Conservation (phyloP, 2,329 filamentous ascomycete species). For the Shiraia bambusicola region DNA sequence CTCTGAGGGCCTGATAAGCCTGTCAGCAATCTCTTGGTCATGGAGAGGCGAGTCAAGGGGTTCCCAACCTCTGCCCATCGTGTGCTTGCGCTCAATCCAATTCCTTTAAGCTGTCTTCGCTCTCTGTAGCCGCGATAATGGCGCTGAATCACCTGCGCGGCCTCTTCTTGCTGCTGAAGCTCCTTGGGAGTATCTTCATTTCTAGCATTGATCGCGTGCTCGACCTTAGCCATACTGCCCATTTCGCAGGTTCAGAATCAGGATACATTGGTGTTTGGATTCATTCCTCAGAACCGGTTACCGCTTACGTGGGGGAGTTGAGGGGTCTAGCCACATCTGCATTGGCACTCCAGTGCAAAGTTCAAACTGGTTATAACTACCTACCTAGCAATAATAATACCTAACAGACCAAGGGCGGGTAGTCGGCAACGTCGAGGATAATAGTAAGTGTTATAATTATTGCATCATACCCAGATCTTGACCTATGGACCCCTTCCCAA, state of each 20-base stretch:
- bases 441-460: too few relatives aligned
- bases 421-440: too few relatives aligned
- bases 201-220: slow-evolving; percentile 6
- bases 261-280: too few relatives aligned
- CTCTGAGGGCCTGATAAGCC: slow-evolving; percentile 51
- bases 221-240: slow-evolving; percentile 12
- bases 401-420: too few relatives aligned
- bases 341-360: too few relatives aligned
- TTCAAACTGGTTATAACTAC: too few relatives aligned
- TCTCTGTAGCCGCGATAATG: slow-evolving; percentile 77
- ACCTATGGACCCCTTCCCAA: too few relatives aligned
- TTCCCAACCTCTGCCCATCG: slow-evolving; percentile 68
- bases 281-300: too few relatives aligned
- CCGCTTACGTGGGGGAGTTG: too few relatives aligned
- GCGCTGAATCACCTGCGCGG: slow-evolving; percentile 50
- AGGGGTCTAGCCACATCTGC: too few relatives aligned
- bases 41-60: neutral
- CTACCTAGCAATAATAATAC: too few relatives aligned
- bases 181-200: slow-evolving; percentile 1
- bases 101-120: slow-evolving; percentile 68
- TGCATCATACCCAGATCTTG: too few relatives aligned
- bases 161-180: slow-evolving; percentile 28
- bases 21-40: slow-evolving; percentile 1
- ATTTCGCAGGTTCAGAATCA: neutral
- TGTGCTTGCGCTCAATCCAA: slow-evolving; percentile 67